Evolutionary conservation across 1,284 basidiomycete genomes (phyloP).

Genomic region (Ceratobasidium sp.): DNA sequence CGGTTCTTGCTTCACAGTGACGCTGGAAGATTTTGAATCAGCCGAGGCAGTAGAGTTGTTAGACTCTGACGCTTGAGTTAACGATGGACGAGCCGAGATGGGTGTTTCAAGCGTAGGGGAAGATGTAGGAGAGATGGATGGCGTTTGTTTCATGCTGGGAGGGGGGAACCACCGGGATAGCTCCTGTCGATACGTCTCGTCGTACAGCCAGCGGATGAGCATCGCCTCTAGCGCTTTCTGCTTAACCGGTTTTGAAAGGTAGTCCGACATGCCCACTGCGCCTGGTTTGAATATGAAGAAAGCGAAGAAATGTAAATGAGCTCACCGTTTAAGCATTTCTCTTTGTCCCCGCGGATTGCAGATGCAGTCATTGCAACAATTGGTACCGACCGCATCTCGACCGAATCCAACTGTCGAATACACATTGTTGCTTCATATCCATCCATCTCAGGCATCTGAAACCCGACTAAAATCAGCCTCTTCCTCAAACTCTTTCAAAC

Average conservation of each 20-base stretch:
- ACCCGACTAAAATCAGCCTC: background rate
- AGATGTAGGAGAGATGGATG: background rate
- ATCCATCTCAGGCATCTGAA: constrained; percentile 46
- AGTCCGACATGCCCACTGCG: constrained; percentile 38
- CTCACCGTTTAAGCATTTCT: constrained; percentile 40
- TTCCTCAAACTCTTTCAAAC: background rate
- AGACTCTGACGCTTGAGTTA: background rate
- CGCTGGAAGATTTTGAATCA: background rate
- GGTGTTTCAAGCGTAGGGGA: background rate
- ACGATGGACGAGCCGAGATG: background rate
- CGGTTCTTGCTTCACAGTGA: background rate
- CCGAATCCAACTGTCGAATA: constrained; percentile 39
- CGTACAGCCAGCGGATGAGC: constrained; percentile 35
- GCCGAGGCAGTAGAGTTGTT: background rate
- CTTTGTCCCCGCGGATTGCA: constrained; percentile 35
- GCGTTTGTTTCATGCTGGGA: background rate
- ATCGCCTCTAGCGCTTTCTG: constrained; percentile 37
- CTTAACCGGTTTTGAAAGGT: constrained; percentile 35
- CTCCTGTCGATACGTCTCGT: constrained; percentile 41
- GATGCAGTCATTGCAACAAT: constrained; percentile 46
- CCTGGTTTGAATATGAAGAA: background rate
- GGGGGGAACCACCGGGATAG: constrained; percentile 36
- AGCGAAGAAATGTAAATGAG: background rate
- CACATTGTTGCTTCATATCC: constrained; percentile 43
- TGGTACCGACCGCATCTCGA: constrained; percentile 21